Evolutionary conservation across 1,139 yeast species (phyloP).

Genomic region (Yamadazyma kanchanaburiensis): DNA sequence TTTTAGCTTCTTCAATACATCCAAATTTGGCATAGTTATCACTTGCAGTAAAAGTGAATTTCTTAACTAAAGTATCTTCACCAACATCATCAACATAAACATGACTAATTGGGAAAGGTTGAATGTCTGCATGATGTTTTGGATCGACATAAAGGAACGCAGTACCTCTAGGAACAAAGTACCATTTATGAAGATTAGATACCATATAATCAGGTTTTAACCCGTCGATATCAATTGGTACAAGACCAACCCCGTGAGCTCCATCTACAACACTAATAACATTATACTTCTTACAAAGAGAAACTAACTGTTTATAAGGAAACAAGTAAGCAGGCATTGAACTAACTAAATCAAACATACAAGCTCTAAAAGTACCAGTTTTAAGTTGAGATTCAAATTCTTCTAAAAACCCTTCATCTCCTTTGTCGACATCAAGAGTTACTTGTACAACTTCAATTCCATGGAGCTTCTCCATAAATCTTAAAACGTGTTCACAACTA

Average conservation of each 20-base stretch:
- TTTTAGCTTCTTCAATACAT: slow-evolving; percentile 36
- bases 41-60: slow-evolving; percentile 40
- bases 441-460: slow-evolving; percentile 48
- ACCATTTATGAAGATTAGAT: slow-evolving; percentile 72
- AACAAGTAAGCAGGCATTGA: slow-evolving; percentile 63
- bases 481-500: slow-evolving; percentile 53
- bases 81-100: slow-evolving; percentile 25
- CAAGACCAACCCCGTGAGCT: slow-evolving; percentile 65
- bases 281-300: slow-evolving; percentile 44
- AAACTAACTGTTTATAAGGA: slow-evolving; percentile 51
- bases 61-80: slow-evolving; percentile 30
- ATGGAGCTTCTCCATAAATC: slow-evolving; percentile 37
- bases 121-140: slow-evolving; percentile 47
- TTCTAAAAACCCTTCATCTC: slow-evolving; percentile 44
- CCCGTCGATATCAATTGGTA: slow-evolving; percentile 37
- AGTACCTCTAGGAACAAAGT: slow-evolving; percentile 54
- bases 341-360: slow-evolving; percentile 58
- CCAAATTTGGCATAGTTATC: slow-evolving; percentile 24
- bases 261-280: slow-evolving; percentile 65
- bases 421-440: slow-evolving; percentile 46
- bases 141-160: slow-evolving; percentile 60
- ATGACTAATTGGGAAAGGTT: slow-evolving; percentile 56
- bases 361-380: slow-evolving; percentile 28
- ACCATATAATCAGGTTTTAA: slow-evolving; percentile 61
- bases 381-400: slow-evolving; percentile 32